Conservation (phyloP, 345 rosid species). For the Hibiscus trionum region DNA sequence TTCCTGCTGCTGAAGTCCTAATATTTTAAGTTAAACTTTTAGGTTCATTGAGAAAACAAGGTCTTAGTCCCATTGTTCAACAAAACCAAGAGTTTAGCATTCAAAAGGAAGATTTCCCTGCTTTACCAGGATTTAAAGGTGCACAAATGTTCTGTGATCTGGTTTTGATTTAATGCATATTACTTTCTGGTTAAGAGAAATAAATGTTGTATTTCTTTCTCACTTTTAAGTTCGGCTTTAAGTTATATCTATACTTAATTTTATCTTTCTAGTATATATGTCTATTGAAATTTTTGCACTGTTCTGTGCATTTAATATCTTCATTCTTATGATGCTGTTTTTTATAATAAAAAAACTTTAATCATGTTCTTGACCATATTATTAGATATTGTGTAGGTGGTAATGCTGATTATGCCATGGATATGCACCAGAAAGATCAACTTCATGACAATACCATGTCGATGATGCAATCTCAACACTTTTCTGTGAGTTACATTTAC, state of each 20-base stretch:
- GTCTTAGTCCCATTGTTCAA: slow-evolving; percentile 78
- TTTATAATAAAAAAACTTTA: background rate
- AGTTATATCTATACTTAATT: background rate
- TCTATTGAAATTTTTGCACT: background rate
- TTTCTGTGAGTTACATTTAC: slow-evolving; percentile 56
- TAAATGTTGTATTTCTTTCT: background rate
- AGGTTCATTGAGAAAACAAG: slow-evolving; percentile 90
- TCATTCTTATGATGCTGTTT: slow-evolving; percentile 1
- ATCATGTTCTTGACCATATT: slow-evolving; percentile 25
- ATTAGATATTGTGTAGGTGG: slow-evolving; percentile 57
- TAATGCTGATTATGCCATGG: slow-evolving; percentile 86
- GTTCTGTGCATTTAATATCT: background rate
- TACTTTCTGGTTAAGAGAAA: background rate
- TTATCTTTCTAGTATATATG: background rate
- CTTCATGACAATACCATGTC: slow-evolving; percentile 88
- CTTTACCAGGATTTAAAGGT: slow-evolving; percentile 98
- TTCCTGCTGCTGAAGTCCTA: slow-evolving; percentile 10
- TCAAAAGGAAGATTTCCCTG: slow-evolving; percentile 99
- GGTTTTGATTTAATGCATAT: background rate
- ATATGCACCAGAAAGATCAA: slow-evolving; percentile 94
- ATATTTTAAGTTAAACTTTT: slow-evolving; percentile 2
- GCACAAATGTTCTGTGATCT: slow-evolving; percentile 17
- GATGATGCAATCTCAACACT: slow-evolving; percentile 97
- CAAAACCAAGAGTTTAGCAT: slow-evolving; percentile 99
- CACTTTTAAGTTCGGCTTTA: background rate